Percentiles rank a stretch among this genome's conserved stretches.
Evolutionary conservation across 768 basidiomycete genomes (phyloP).

Genomic region (Boletus patriciae): DNA sequence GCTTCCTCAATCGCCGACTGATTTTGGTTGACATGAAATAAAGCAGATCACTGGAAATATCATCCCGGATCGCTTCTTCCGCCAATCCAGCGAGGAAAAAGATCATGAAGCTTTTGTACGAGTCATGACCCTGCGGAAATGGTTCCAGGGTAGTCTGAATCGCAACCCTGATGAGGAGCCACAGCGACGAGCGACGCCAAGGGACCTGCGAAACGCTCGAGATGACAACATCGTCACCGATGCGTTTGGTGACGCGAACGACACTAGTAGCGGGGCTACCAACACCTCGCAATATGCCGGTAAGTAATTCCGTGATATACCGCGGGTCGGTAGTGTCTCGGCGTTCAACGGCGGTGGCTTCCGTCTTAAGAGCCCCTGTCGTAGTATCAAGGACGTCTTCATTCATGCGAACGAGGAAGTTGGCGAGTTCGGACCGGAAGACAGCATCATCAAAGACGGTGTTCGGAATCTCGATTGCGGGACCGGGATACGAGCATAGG

Average conservation of each 20-base stretch:
- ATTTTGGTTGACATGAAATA: conserved; percentile 30
- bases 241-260: conserved; percentile 31
- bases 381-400: conserved; percentile 27
- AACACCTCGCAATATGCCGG: too few species aligned
- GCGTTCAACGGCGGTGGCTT: not conserved
- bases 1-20: conserved; percentile 24
- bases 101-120: conserved; percentile 51
- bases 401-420: conserved; percentile 39
- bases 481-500: too few species aligned
- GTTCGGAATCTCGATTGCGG: too few species aligned
- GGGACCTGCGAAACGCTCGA: conserved; percentile 23
- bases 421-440: conserved; percentile 38
- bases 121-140: not conserved
- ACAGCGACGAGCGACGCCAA: conserved; percentile 39
- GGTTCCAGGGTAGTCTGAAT: not conserved
- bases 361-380: not conserved
- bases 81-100: conserved; percentile 38
- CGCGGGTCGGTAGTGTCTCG: conserved; percentile 37
- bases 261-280: not conserved
- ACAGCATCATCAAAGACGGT: not conserved
- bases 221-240: conserved; percentile 32
- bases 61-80: conserved; percentile 10
- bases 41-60: conserved; percentile 28
- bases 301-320: conserved; percentile 47
- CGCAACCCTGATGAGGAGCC: conserved; percentile 21